Conservation (phyloP, 2,329 filamentous ascomycete species). For the Phyllosticta capitalensis region DNA sequence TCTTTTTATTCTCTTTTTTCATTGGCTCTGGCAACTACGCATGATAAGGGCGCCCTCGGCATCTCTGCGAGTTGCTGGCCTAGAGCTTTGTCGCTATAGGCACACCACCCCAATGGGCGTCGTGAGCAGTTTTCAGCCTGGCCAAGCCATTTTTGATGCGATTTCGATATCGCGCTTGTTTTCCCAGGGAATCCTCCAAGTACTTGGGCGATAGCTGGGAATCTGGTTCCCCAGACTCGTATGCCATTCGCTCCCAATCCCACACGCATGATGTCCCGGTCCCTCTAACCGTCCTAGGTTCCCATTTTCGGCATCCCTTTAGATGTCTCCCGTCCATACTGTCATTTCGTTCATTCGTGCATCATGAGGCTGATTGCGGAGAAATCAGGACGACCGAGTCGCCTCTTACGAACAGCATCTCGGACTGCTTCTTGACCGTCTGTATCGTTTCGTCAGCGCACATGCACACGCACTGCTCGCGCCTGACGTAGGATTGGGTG, state of each 20-base stretch:
- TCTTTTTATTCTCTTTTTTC: not conserved
- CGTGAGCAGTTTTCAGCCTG: no score
- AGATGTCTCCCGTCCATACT: not conserved
- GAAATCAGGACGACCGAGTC: slow-evolving; percentile 44
- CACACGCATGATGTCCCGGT: not conserved
- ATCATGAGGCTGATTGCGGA: slow-evolving; percentile 19
- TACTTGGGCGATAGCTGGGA: not conserved
- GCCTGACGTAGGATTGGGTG: not conserved
- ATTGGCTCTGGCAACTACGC: not conserved
- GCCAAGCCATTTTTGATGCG: not conserved
- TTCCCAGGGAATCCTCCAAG: not conserved
- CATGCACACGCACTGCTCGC: not conserved
- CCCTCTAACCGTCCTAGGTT: not conserved
- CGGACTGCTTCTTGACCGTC: slow-evolving; percentile 93
- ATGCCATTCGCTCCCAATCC: not conserved
- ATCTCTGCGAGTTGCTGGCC: not conserved
- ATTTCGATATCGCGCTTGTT: not conserved
- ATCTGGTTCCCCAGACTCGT: not conserved
- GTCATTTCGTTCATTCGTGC: not conserved
- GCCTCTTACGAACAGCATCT: slow-evolving; percentile 92
- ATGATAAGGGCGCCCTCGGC: not conserved
- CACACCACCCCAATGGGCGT: not conserved
- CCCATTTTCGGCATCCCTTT: not conserved
- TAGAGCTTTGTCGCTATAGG: not conserved
- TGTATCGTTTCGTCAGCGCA: slow-evolving; percentile 27